A percentile compares a stretch with the other conserved stretches of the same genome.
Conservation (phyloP, 2,329 filamentous ascomycete species). For the Diaporthe velutina region DNA sequence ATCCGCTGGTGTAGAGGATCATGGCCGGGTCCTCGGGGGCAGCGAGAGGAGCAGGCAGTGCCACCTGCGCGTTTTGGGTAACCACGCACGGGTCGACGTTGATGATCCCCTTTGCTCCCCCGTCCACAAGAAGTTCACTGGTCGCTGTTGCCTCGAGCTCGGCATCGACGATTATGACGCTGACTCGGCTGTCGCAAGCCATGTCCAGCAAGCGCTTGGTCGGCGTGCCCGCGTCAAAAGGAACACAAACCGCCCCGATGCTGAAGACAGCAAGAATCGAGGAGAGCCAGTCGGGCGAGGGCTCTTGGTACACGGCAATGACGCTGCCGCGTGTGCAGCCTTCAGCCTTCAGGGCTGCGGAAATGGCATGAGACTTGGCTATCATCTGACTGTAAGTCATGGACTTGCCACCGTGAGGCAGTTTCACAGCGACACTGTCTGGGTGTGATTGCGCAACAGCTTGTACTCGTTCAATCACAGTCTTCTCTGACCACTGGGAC, state of each 20-base stretch:
- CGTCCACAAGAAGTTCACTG: not conserved
- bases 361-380: not conserved
- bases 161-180: constrained; percentile 39
- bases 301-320: constrained; percentile 10
- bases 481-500: constrained; percentile 3
- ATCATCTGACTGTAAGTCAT: constrained; percentile 12
- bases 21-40: not conserved
- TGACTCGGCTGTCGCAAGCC: constrained; percentile 47
- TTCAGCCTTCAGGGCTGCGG: not conserved
- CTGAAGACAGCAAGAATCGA: constrained; percentile 55
- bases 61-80: not conserved
- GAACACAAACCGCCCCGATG: constrained; percentile 54
- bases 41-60: not conserved
- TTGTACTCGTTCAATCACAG: not conserved
- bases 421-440: not conserved
- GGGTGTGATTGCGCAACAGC: not conserved
- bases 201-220: constrained; percentile 40
- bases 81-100: not conserved
- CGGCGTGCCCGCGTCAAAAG: constrained; percentile 41
- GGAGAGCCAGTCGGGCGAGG: constrained; percentile 1
- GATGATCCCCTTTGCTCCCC: not conserved
- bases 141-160: not conserved
- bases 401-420: not conserved
- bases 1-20: not conserved
- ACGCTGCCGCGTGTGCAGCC: not conserved